phyloP scores from a whole-genome alignment of 805 yeast genomes.

The Nakazawaea holstii region DNA sequence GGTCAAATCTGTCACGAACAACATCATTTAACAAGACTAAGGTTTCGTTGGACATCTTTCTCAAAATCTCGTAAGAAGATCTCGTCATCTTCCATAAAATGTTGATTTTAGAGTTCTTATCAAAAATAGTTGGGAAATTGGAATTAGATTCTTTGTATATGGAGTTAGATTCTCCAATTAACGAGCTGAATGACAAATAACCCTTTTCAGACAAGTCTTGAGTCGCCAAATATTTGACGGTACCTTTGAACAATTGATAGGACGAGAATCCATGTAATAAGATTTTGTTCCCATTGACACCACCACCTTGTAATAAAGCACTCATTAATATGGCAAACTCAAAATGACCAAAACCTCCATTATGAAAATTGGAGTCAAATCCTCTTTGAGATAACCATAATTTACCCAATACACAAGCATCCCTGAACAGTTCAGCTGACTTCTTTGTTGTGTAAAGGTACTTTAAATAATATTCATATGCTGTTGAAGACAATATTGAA shows the following conservation, averaged over 20 bases:
- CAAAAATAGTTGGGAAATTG: constrained; percentile 70
- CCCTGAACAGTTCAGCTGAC: constrained; percentile 74
- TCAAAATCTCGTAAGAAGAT: constrained; percentile 57
- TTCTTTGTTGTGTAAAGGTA: constrained; percentile 72
- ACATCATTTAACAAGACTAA: constrained; percentile 67
- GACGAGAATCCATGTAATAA: constrained; percentile 85
- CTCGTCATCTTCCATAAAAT: constrained; percentile 75
- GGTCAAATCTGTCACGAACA: constrained; percentile 76
- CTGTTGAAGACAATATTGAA: constrained; percentile 63
- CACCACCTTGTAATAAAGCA: constrained; percentile 80
- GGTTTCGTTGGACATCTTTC: constrained; percentile 65
- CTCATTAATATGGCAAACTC: constrained; percentile 83
- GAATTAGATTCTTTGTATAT: constrained; percentile 54
- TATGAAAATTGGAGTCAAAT: constrained; percentile 52
- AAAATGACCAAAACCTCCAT: constrained; percentile 86
- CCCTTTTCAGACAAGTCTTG: constrained; percentile 64
- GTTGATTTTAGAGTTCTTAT: constrained; percentile 71
- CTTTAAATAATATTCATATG: constrained; percentile 66
- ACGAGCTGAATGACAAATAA: constrained; percentile 61
- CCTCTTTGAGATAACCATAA: constrained; percentile 91
- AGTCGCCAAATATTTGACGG: constrained; percentile 73
- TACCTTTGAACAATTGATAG: constrained; percentile 89
- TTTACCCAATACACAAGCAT: constrained; percentile 82
- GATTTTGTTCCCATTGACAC: constrained; percentile 66
- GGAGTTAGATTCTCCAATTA: constrained; percentile 40